These are phyloP conservation scores for Citrus unshiu DNA, from an alignment of 345 rosid genomes.

Conservation along the genomic window DNA sequence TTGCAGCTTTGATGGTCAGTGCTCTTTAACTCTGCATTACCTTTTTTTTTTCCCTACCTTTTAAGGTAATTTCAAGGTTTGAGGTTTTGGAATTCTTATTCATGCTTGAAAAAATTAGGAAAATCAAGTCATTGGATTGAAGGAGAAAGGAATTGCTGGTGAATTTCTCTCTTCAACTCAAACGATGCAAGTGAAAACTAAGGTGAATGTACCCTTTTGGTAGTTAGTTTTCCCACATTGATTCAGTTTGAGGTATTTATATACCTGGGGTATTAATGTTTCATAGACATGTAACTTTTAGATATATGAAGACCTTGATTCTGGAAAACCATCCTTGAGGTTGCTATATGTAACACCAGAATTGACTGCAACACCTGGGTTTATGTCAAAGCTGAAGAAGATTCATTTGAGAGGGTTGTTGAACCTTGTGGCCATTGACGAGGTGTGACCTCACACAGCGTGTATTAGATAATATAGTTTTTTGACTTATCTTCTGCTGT, in stretches of 20 bases:
- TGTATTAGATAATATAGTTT: slow-evolving; percentile 4
- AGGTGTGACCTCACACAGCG: slow-evolving; percentile 40
- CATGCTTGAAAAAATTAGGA: slow-evolving; percentile 39
- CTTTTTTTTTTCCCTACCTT: background rate
- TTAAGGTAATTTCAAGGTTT: background rate
- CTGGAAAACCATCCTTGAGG: slow-evolving; percentile 77
- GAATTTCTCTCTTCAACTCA: slow-evolving; percentile 90
- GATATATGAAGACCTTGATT: slow-evolving; percentile 92
- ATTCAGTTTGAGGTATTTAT: background rate
- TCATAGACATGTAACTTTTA: slow-evolving; percentile 19
- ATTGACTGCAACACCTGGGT: slow-evolving; percentile 75
- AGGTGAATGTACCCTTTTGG: slow-evolving; percentile 25
- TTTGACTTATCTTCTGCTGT: slow-evolving; percentile 3
- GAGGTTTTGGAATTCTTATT: background rate
- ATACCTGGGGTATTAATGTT: background rate
- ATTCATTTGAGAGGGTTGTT: slow-evolving; percentile 81
- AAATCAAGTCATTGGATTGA: slow-evolving; percentile 85
- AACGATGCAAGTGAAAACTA: slow-evolving; percentile 52
- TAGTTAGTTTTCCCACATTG: background rate
- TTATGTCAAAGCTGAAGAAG: slow-evolving; percentile 74
- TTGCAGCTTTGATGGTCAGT: slow-evolving; percentile 89
- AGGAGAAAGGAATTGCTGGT: slow-evolving; percentile 89
- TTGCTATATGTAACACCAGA: slow-evolving; percentile 95
- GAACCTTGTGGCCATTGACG: slow-evolving; percentile 90
- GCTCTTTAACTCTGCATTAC: background rate